These are phyloP conservation scores for Emergomyces pasteurianus DNA, from an alignment of 2,329 filamentous ascomycete species.

Conservation along the genomic window DNA sequence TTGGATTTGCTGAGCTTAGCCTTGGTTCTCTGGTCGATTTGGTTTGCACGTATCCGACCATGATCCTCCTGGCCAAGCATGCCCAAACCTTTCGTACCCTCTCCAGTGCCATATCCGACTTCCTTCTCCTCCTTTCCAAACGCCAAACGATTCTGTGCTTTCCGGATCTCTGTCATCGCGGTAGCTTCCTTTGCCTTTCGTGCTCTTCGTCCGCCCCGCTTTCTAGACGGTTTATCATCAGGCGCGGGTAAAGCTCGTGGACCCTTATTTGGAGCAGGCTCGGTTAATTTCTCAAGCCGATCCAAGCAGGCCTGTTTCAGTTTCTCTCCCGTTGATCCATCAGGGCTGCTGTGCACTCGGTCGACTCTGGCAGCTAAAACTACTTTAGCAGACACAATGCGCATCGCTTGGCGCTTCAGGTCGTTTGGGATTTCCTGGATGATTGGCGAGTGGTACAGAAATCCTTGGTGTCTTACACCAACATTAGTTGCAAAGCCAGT, in stretches of 20 bases:
- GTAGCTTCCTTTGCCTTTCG: constrained; percentile 93
- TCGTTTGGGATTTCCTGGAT: constrained; percentile 76
- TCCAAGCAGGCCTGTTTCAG: constrained; percentile 73
- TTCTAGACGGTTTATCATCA: constrained; percentile 87
- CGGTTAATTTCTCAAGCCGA: constrained; percentile 82
- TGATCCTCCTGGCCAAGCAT: constrained; percentile 89
- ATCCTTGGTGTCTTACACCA: constrained; percentile 81
- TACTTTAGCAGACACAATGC: constrained; percentile 86
- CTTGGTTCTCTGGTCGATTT: constrained; percentile 85
- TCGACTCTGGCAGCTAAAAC: constrained; percentile 89
- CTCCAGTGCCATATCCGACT: constrained; percentile 77
- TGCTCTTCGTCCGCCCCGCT: constrained; percentile 79
- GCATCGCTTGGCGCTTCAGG: constrained; percentile 84
- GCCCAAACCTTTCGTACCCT: constrained; percentile 75
- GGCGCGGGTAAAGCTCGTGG: constrained; percentile 77
- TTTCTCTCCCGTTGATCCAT: constrained; percentile 72
- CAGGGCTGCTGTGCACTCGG: constrained; percentile 65
- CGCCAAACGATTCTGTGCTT: constrained; percentile 89
- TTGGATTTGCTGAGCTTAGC: constrained; percentile 92
- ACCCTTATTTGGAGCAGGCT: constrained; percentile 81
- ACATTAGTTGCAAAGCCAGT: constrained; percentile 86
- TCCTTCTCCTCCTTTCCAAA: constrained; percentile 95
- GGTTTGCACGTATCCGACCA: constrained; percentile 74
- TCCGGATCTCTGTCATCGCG: constrained; percentile 91
- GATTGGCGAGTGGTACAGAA: constrained; percentile 82